phyloP scores from a whole-genome alignment of 331 rosid genomes.

The Quercus tomentella region DNA sequence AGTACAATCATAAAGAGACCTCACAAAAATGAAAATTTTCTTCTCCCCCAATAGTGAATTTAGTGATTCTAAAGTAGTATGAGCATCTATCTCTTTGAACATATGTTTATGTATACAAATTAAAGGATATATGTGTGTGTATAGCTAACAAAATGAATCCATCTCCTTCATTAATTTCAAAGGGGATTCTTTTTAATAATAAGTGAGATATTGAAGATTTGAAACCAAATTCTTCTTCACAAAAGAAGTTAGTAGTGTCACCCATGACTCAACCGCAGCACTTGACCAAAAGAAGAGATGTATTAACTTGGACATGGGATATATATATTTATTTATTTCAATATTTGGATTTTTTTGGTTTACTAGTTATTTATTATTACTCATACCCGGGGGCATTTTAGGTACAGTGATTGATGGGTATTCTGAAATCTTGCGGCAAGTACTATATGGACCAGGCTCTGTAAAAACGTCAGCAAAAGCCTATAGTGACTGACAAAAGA shows the following conservation, averaged over 20 bases:
- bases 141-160: neutral
- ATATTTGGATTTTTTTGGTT: neutral
- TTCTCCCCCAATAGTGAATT: too few relatives aligned
- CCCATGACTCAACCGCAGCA: too few relatives aligned
- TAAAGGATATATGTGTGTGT: too few relatives aligned
- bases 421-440: constrained; percentile 35
- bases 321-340: neutral
- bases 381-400: constrained; percentile 18
- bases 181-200: neutral
- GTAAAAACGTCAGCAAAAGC: constrained; percentile 58
- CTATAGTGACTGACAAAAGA: constrained; percentile 45
- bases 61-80: too few relatives aligned
- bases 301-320: neutral
- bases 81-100: too few relatives aligned
- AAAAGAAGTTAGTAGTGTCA: too few relatives aligned
- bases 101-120: too few relatives aligned
- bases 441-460: constrained; percentile 51
- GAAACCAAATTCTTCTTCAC: too few relatives aligned
- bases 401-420: constrained; percentile 41
- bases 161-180: neutral
- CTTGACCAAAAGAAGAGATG: neutral
- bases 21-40: too few relatives aligned
- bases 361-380: constrained; percentile 2
- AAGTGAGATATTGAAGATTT: neutral
- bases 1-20: too few relatives aligned